Evolutionary conservation across 192 early-diverging fungal genomes (phyloP).

Genomic region (Allomyces macrogynus): DNA sequence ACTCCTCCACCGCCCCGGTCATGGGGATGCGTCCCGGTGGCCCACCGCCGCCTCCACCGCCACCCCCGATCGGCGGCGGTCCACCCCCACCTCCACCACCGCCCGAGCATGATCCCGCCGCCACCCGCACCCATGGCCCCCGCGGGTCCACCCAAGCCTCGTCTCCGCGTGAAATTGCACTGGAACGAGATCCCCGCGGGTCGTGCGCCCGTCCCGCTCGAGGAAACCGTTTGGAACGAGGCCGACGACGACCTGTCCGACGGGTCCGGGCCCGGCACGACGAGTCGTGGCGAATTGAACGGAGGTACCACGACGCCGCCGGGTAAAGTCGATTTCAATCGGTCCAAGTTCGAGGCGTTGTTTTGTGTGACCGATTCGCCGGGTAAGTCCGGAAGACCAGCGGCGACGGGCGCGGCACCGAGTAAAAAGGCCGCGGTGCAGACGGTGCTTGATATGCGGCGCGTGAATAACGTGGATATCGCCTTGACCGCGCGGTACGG

Average conservation of each 20-base stretch:
- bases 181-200: conserved; percentile 19
- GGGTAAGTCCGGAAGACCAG: too few relatives aligned
- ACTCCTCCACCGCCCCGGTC: too few relatives aligned
- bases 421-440: conserved; percentile 13
- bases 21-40: too few relatives aligned
- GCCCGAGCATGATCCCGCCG: neutral
- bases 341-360: conserved; percentile 8
- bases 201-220: conserved; percentile 1
- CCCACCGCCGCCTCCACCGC: too few relatives aligned
- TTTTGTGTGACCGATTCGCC: conserved; percentile 1
- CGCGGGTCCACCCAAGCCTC: conserved; percentile 8
- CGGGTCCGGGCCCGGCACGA: too few relatives aligned
- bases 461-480: conserved; percentile 1
- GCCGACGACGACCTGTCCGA: conserved; percentile 1
- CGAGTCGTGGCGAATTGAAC: too few relatives aligned
- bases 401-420: too few relatives aligned
- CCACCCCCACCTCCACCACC: conserved; percentile 1
- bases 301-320: too few relatives aligned
- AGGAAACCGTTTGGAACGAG: conserved; percentile 2
- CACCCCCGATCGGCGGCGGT: too few relatives aligned
- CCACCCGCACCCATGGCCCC: neutral
- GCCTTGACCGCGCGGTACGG: neutral
- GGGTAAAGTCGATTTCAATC: conserved; percentile 4
- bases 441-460: conserved; percentile 3
- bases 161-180: conserved; percentile 18